Percentiles rank a stretch among this genome's conserved stretches.
Evolutionary conservation across 1,284 basidiomycete genomes (phyloP).

Genomic region (Ganoderma sinense): DNA sequence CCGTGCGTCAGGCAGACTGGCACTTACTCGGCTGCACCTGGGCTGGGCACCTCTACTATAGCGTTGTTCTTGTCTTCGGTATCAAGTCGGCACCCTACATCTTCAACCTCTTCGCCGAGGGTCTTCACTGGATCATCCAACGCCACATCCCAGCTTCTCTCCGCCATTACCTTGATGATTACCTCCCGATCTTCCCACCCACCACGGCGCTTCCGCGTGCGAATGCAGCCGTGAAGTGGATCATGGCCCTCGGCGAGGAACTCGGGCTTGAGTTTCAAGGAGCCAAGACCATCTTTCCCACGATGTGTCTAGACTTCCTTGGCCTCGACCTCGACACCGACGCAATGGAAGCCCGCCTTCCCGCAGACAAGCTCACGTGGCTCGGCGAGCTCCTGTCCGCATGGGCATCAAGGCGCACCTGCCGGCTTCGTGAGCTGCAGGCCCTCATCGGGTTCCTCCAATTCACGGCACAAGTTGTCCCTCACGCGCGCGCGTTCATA

Average conservation of each 20-base stretch:
- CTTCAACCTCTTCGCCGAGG: constrained; percentile 49
- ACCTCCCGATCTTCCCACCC: constrained; percentile 14
- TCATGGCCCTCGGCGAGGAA: constrained; percentile 8
- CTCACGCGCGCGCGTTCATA: constrained; percentile 9
- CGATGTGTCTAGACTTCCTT: constrained; percentile 8
- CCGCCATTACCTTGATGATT: constrained; percentile 18
- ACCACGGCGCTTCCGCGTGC: background rate
- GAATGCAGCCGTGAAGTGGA: constrained; percentile 1
- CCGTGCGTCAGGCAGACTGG: constrained; percentile 41
- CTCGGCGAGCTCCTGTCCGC: background rate
- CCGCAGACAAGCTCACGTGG: constrained; percentile 10
- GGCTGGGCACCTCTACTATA: constrained; percentile 40
- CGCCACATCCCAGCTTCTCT: constrained; percentile 13
- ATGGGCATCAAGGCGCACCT: background rate
- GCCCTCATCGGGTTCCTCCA: constrained; percentile 18
- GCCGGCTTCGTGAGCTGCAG: constrained; percentile 13
- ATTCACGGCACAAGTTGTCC: constrained; percentile 15
- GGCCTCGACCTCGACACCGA: constrained; percentile 17
- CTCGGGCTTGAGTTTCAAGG: constrained; percentile 17
- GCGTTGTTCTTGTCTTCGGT: constrained; percentile 38
- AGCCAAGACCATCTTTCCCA: constrained; percentile 2
- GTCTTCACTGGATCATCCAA: constrained; percentile 44
- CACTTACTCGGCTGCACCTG: constrained; percentile 45
- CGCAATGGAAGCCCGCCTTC: constrained; percentile 17
- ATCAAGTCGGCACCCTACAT: constrained; percentile 43